Evolutionary conservation across 2,329 filamentous ascomycete genomes (phyloP).

Genomic region (Chrysoporthe cubensis): DNA sequence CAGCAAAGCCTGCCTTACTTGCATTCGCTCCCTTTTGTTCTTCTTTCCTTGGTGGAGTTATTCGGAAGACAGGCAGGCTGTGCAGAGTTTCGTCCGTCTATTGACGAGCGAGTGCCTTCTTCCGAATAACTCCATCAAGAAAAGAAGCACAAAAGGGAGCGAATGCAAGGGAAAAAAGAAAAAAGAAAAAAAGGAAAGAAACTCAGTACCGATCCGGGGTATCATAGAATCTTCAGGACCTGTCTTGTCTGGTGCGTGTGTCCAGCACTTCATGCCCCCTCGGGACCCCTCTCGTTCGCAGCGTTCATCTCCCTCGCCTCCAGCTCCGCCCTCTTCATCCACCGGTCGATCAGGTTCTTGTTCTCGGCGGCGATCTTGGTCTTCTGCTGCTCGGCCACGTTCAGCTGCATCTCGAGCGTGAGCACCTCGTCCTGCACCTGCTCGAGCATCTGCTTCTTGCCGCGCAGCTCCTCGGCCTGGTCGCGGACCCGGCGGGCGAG

Average conservation of each 20-base stretch:
- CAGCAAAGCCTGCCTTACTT: conserved; percentile 20
- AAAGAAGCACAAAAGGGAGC: too few species aligned
- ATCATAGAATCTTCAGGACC: conserved; percentile 14
- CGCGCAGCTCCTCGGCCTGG: conserved; percentile 81
- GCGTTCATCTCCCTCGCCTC: conserved; percentile 89
- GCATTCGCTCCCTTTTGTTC: not conserved
- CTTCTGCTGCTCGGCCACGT: conserved; percentile 78
- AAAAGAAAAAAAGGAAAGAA: too few species aligned
- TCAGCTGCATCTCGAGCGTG: conserved; percentile 82
- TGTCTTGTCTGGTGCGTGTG: not conserved
- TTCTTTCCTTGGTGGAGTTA: too few species aligned
- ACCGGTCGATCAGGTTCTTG: conserved; percentile 83
- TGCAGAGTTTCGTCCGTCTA: too few species aligned
- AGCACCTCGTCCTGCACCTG: conserved; percentile 93
- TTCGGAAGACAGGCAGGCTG: too few species aligned
- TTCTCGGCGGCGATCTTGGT: conserved; percentile 81
- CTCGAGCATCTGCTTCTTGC: conserved; percentile 83
- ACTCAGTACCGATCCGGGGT: conserved; percentile 3
- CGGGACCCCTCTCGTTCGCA: conserved; percentile 51
- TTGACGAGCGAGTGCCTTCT: too few species aligned
- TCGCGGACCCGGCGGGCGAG: conserved; percentile 74
- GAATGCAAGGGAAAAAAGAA: too few species aligned
- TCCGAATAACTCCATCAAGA: too few species aligned
- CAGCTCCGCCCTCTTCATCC: conserved; percentile 85
- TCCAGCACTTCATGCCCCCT: not conserved